Evolutionary conservation across 306 rosid genomes (phyloP).

Genomic region (Luffa aegyptiaca): DNA sequence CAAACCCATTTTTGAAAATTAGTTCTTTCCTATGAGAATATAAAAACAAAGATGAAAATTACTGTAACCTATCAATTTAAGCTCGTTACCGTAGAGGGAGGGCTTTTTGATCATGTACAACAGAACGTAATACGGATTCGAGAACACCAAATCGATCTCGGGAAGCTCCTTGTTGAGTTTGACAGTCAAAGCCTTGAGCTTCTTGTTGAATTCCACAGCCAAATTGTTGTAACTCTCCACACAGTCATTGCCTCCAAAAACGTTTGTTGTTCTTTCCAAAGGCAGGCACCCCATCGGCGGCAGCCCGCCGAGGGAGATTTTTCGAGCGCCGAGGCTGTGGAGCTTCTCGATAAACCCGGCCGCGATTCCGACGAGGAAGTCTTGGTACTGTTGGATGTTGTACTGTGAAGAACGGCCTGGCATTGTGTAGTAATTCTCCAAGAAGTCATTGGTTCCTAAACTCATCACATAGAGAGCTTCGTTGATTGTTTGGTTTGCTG

Average conservation of each 20-base stretch:
- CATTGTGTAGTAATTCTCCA: constrained; percentile 66
- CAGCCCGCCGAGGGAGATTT: constrained; percentile 74
- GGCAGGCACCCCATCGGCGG: constrained; percentile 99
- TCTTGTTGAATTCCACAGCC: constrained; percentile 63
- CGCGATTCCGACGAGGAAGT: constrained; percentile 50
- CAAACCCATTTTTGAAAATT: no score
- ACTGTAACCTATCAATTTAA: background rate
- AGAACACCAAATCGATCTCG: constrained; percentile 49
- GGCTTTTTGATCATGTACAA: constrained; percentile 41
- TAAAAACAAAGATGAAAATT: no score
- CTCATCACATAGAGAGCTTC: constrained; percentile 57
- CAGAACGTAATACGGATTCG: constrained; percentile 52
- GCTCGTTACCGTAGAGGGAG: constrained; percentile 35
- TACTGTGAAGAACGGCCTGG: constrained; percentile 42
- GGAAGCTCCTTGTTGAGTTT: constrained; percentile 49
- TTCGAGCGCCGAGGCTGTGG: constrained; percentile 66
- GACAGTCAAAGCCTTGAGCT: constrained; percentile 31
- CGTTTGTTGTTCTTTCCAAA: constrained; percentile 59
- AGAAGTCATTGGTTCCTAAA: constrained; percentile 83
- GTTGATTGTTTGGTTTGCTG: constrained; percentile 31
- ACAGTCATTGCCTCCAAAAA: constrained; percentile 41
- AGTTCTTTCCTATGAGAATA: no score
- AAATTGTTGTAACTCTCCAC: constrained; percentile 32
- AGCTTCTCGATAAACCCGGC: constrained; percentile 44
- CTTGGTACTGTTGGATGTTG: constrained; percentile 39